A percentile compares a stretch with the other conserved stretches of the same genome.
Evolutionary conservation across 805 yeast species (phyloP).

Genomic region (Ogataea trehalophila): DNA sequence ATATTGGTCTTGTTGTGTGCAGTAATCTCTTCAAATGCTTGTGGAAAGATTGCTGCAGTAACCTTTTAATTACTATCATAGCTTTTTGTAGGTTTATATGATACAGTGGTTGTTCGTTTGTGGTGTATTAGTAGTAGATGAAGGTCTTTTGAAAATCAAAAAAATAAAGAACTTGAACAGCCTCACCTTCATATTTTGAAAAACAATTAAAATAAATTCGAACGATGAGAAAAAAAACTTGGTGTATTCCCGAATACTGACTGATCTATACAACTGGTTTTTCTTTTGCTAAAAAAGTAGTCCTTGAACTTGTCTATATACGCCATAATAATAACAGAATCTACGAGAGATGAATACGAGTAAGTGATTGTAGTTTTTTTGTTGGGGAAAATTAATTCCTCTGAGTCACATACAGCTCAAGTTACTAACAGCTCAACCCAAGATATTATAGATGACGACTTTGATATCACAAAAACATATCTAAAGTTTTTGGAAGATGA

Average conservation of each 20-base stretch:
- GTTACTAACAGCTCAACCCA: not conserved
- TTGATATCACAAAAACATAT: conserved; percentile 81
- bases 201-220: not conserved
- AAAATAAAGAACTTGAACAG: too few relatives aligned
- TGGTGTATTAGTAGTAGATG: too few relatives aligned
- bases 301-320: too few relatives aligned
- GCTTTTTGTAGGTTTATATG: not conserved
- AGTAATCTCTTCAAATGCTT: not conserved
- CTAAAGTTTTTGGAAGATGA: conserved; percentile 79
- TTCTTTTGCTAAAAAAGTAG: not conserved
- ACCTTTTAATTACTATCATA: not conserved
- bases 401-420: not conserved
- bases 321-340: too few relatives aligned
- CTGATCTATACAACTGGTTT: not conserved
- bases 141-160: too few relatives aligned
- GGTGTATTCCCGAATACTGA: not conserved
- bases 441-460: conserved; percentile 29
- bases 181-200: not conserved
- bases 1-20: conserved; percentile 1
- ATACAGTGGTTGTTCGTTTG: not conserved
- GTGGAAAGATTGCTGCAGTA: not conserved
- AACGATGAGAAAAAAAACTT: not conserved
- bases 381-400: not conserved
- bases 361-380: not conserved
- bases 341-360: not conserved